Base-by-base conservation (phyloP, 2,329 filamentous ascomycete species). In the Colletotrichum kahawae region DNA sequence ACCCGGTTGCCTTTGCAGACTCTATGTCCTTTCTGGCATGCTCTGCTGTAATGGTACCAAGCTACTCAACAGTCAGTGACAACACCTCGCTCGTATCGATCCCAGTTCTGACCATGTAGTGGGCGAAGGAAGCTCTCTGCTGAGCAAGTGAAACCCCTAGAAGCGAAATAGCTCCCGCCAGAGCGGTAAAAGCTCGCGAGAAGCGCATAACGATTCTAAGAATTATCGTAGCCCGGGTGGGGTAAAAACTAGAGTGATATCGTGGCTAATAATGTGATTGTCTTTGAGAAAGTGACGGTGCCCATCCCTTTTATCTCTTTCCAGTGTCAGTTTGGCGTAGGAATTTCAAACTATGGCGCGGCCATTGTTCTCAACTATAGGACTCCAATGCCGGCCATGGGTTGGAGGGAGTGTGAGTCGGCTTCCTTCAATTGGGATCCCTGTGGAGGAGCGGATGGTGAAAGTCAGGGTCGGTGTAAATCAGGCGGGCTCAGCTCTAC, bases 221-320 rank as follows among this genome's bases (percentile, higher is more conserved):
- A 0, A 9, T 60, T 34, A 29, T 10, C 0, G 16, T 12, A 21
- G n/a, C 0, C 27, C 27, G 13, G 1, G 29, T 31, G 0, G 0
- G 18, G 27, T 7, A 10, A n/a, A 21, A 8, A 4, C 0, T 33
- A 1, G 0, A n/a, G 16, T n/a, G 4, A 8, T 60, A 33, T 12
- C 56, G 18, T 7, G 10, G 16, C 5, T 33, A 24, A 6, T 7
- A 13, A n/a, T 60, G 18, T 12, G 18, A 18, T 6, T 8, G 13
- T 60, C 10, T 21, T 29, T 5, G 5, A 34, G 29, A 2, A 34
- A 6, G 18, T 33, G 43, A 21, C 2, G 3, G 10, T 21, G n/a
- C 3, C n/a, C 43, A 51, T 51, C 10, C n/a, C 43, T 51, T 51
- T 51, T 51, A 51, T 21, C 43, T 51, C 18, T 21, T 21, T 1